phyloP scores from a whole-genome alignment of 768 basidiomycete genomes.

The Hericium erinaceus region DNA sequence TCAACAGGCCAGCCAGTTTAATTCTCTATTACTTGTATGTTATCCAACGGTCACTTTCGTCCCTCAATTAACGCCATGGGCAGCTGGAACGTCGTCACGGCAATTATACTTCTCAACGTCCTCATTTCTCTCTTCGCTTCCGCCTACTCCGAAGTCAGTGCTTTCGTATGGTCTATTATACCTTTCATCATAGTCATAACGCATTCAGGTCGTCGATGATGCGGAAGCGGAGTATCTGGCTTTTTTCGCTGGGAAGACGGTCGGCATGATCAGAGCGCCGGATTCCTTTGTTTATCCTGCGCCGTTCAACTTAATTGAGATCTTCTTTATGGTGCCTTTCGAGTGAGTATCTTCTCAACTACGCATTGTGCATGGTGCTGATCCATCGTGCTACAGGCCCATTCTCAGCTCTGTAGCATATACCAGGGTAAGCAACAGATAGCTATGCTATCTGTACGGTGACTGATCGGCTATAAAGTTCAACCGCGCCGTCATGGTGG shows the following conservation, averaged over 20 bases:
- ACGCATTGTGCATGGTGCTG: neutral
- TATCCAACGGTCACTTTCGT: no score
- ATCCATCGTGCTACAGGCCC: slow-evolving; percentile 2
- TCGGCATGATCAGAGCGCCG: slow-evolving; percentile 78
- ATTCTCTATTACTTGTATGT: slow-evolving; percentile 73
- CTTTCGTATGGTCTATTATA: neutral
- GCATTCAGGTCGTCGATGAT: slow-evolving; percentile 58
- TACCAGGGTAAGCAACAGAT: slow-evolving; percentile 33
- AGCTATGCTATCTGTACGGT: slow-evolving; percentile 1
- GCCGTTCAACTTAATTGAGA: slow-evolving; percentile 86
- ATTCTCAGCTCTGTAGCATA: slow-evolving; percentile 29
- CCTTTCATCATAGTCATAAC: neutral
- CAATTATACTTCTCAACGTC: slow-evolving; percentile 82
- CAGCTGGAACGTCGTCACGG: slow-evolving; percentile 79
- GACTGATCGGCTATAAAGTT: slow-evolving; percentile 30
- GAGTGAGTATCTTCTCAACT: slow-evolving; percentile 47
- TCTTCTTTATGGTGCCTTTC: slow-evolving; percentile 69
- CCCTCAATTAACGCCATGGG: neutral
- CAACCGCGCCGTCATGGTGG: slow-evolving; percentile 70
- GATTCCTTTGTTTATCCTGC: slow-evolving; percentile 84
- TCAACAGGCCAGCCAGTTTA: slow-evolving; percentile 44
- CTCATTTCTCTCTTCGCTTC: slow-evolving; percentile 94
- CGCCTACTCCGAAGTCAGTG: slow-evolving; percentile 78
- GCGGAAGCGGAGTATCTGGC: slow-evolving; percentile 87
- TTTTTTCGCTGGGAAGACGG: slow-evolving; percentile 83